Conservation (phyloP, 2,329 filamentous ascomycete genomes). For the Ceratocystis colombiana region DNA sequence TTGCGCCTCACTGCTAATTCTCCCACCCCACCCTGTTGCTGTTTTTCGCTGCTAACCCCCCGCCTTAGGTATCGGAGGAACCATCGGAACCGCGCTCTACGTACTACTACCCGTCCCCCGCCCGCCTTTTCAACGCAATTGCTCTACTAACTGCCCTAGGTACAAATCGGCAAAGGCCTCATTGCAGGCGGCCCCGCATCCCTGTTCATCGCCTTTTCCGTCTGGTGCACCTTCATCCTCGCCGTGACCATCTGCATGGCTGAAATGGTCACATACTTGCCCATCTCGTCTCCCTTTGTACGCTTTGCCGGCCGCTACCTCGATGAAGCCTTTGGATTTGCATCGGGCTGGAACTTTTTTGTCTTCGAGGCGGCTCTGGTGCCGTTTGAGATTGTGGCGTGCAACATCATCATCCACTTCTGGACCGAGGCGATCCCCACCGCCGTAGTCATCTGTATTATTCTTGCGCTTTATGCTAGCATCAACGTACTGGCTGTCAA, state of each 20-base stretch:
- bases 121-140: neutral
- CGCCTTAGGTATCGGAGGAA: conserved; percentile 48
- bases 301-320: conserved; percentile 66
- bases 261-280: conserved; percentile 68
- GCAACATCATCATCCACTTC: conserved; percentile 52
- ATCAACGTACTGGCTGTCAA: conserved; percentile 65
- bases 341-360: conserved; percentile 66
- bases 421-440: conserved; percentile 53
- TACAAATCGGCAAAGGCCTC: conserved; percentile 45
- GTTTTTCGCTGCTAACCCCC: neutral
- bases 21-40: neutral
- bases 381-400: conserved; percentile 57
- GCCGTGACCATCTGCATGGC: conserved; percentile 53
- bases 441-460: conserved; percentile 51
- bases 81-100: conserved; percentile 52
- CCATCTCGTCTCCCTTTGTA: conserved; percentile 69
- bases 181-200: conserved; percentile 50
- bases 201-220: conserved; percentile 48
- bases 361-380: conserved; percentile 58
- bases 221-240: conserved; percentile 54
- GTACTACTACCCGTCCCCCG: conserved; percentile 32
- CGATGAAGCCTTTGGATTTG: conserved; percentile 64
- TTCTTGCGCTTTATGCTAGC: conserved; percentile 37
- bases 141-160: conserved; percentile 29
- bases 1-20: neutral